These are phyloP conservation scores for Botrytis hyacinthi DNA, from an alignment of 2,329 filamentous ascomycete species.

Conservation along the genomic window DNA sequence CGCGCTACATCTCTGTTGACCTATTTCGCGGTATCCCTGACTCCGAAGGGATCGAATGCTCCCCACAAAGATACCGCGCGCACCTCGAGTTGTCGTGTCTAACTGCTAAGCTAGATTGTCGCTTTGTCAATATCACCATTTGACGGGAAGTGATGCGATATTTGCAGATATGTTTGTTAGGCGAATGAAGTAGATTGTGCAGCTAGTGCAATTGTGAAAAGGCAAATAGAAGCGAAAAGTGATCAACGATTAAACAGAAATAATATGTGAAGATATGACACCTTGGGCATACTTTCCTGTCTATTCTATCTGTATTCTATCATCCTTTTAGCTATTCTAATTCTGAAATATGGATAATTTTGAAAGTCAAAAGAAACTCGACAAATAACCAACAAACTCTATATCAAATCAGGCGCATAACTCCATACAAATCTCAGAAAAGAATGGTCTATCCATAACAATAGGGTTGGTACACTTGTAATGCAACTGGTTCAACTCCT, in stretches of 20 bases:
- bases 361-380: too few relatives aligned
- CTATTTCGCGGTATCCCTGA: constrained; percentile 1
- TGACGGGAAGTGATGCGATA: background rate
- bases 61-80: constrained; percentile 9
- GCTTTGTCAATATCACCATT: constrained; percentile 12
- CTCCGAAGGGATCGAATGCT: constrained; percentile 11
- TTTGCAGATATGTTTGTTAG: background rate
- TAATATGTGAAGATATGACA: background rate
- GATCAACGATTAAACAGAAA: background rate
- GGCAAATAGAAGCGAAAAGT: background rate
- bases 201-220: background rate
- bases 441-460: constrained; percentile 34
- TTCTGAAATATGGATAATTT: background rate
- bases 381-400: background rate
- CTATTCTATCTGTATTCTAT: background rate
- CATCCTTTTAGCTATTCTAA: background rate
- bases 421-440: constrained; percentile 30
- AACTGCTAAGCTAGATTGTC: constrained; percentile 5
- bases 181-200: background rate
- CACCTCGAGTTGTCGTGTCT: constrained; percentile 11
- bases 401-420: constrained; percentile 12
- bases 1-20: background rate
- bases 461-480: constrained; percentile 35
- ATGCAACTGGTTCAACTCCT: constrained; percentile 35
- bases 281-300: background rate